Conservation (phyloP, 2,329 filamentous ascomycete species). For the Fusarium piperis region DNA sequence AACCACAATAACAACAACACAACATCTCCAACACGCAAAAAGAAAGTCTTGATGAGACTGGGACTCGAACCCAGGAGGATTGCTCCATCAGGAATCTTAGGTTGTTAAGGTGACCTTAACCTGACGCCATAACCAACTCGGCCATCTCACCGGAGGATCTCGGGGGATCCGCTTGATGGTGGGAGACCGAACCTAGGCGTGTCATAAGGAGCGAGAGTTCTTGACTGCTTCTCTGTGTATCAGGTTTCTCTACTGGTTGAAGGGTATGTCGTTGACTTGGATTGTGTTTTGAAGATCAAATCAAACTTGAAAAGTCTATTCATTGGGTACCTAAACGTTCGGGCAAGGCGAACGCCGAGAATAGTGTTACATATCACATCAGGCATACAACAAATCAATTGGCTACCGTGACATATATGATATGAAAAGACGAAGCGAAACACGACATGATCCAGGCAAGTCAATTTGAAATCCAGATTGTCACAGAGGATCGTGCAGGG, state of each 20-base stretch:
- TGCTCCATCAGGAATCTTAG: conserved; percentile 32
- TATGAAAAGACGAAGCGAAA: neutral
- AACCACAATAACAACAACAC: neutral
- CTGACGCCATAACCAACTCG: conserved; percentile 38
- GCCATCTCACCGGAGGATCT: conserved; percentile 28
- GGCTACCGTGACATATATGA: no score
- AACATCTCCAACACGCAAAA: neutral
- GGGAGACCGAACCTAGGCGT: neutral
- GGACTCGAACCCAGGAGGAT: conserved; percentile 37
- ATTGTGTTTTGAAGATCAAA: neutral
- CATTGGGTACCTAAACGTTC: neutral
- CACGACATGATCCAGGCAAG: neutral
- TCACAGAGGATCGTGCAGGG: neutral
- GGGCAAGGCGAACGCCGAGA: neutral
- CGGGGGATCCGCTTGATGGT: conserved; percentile 22
- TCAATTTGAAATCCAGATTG: neutral
- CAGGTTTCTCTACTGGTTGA: no score
- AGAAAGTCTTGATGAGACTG: conserved; percentile 30
- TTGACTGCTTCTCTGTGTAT: neutral
- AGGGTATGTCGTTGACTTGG: neutral
- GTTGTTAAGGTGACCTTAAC: conserved; percentile 37
- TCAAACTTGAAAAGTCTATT: neutral
- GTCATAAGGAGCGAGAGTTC: neutral
- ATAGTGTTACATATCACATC: no score
- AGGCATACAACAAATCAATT: no score